Base-by-base conservation (phyloP, 495 filamentous ascomycete genomes). In the Neurospora sp. region DNA sequence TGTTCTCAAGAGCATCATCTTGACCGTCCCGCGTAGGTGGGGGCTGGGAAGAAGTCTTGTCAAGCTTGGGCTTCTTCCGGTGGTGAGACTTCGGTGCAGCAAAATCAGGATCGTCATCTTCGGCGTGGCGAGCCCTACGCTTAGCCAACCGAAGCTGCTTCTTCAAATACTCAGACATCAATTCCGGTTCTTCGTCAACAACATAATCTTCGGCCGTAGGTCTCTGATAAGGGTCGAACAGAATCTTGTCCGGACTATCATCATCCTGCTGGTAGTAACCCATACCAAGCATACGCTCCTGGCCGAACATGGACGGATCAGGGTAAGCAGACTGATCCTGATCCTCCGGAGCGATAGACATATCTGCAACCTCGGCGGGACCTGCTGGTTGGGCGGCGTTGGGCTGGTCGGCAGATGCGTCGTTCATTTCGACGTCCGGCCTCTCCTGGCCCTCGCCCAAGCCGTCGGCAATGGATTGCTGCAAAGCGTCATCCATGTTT, bases 211-310 rank as follows among this genome's bases (percentile, higher is more conserved):
- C 85, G 1, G 79, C 79, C 37, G 82, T 74, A 8, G 84, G 85
- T 44, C 76, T 75, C 75, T 86, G 84, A 74, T 85, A 86, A 35
- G 83, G 81, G 59, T 86, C 84, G 70, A 86, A 86, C 7, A 86
- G 72, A 77, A 86, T 86, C 74, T 74, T 84, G 73, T 86, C 85
- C 9, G 84, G 77, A 71, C 82, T 84, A 73, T 86, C 85, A 70
- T 86, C 85, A 72, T 86, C 85, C 75, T 87, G 86, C 69, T 87
- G 81, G 75, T 87, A 88, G 77, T 86, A 87, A 27, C 86, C 86
- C 78, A 85, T 82, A 31, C 86, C 87, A 76, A 88, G 82, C 82
- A 86, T 86, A 12, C 85, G 79, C 54, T 83, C 82, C n/a, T 80
- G 78, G 37, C 79, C 79, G 7, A 85, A 76, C 40, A 79, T 74